Conservation (phyloP, 192 early-diverging fungal genomes). For the Chytriomyces hyalinus region DNA sequence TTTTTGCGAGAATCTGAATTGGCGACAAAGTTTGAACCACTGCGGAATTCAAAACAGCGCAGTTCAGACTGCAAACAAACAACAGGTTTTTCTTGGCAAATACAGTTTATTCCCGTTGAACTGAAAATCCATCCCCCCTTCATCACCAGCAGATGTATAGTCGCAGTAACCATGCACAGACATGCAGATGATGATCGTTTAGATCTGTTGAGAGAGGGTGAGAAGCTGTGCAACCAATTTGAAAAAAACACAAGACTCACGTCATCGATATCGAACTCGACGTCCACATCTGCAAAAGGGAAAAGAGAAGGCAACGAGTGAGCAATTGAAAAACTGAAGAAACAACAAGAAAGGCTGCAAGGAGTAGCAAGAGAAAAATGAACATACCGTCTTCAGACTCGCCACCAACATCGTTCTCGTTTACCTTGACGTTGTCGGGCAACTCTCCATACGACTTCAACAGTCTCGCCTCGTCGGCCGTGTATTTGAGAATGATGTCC, state of each 20-base stretch:
- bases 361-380: background rate
- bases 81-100: too few relatives aligned
- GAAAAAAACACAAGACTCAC: constrained; percentile 1
- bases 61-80: too few relatives aligned
- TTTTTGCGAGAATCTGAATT: background rate
- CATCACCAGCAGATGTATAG: too few relatives aligned
- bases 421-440: constrained; percentile 87
- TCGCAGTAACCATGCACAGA: too few relatives aligned
- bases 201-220: constrained; percentile 1
- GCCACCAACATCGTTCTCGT: constrained; percentile 69
- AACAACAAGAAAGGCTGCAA: constrained; percentile 50
- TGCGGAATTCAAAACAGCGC: too few relatives aligned
- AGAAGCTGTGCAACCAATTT: background rate
- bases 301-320: background rate
- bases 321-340: background rate
- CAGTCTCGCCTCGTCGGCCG: constrained; percentile 88
- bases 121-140: too few relatives aligned
- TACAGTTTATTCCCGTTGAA: too few relatives aligned
- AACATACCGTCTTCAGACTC: constrained; percentile 52
- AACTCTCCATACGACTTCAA: constrained; percentile 95
- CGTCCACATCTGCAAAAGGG: constrained; percentile 63
- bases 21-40: background rate
- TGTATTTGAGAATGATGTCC: constrained; percentile 96
- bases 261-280: constrained; percentile 96
- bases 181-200: background rate